Conservation (phyloP, 805 yeast species). For the Candida tallmaniae region DNA sequence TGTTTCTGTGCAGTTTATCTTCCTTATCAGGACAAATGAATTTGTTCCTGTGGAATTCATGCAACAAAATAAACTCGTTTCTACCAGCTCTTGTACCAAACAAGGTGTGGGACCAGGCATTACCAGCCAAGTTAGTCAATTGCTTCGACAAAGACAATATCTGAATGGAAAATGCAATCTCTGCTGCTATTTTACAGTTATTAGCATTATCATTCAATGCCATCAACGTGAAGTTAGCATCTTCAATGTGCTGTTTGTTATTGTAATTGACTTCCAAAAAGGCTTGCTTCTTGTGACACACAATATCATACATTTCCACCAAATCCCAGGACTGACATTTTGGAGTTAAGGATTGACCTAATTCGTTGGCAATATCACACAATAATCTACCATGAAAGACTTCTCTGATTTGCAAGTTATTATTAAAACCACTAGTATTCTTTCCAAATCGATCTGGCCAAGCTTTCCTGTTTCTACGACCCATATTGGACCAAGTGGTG, state of each 20-base stretch:
- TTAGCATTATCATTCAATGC: constrained; percentile 65
- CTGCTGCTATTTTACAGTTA: constrained; percentile 68
- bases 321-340: constrained; percentile 95
- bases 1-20: constrained; percentile 34
- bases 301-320: constrained; percentile 82
- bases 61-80: constrained; percentile 87
- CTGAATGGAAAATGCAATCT: constrained; percentile 77
- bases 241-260: constrained; percentile 60
- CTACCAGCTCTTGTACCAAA: constrained; percentile 96
- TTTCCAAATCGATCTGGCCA: constrained; percentile 77
- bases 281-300: constrained; percentile 58
- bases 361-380: constrained; percentile 90
- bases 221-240: constrained; percentile 61
- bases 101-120: constrained; percentile 93
- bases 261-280: constrained; percentile 72
- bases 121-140: constrained; percentile 90
- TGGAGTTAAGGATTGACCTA: constrained; percentile 87
- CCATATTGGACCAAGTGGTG: constrained; percentile 76
- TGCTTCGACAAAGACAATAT: constrained; percentile 86
- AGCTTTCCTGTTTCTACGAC: constrained; percentile 69
- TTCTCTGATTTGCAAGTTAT: constrained; percentile 58
- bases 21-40: constrained; percentile 88
- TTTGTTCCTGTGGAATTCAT: constrained; percentile 78
- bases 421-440: constrained; percentile 39
- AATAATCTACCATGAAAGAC: constrained; percentile 79